Base-by-base conservation (phyloP, 139 green algal genomes). In the Chlamydomonas sp. region DNA sequence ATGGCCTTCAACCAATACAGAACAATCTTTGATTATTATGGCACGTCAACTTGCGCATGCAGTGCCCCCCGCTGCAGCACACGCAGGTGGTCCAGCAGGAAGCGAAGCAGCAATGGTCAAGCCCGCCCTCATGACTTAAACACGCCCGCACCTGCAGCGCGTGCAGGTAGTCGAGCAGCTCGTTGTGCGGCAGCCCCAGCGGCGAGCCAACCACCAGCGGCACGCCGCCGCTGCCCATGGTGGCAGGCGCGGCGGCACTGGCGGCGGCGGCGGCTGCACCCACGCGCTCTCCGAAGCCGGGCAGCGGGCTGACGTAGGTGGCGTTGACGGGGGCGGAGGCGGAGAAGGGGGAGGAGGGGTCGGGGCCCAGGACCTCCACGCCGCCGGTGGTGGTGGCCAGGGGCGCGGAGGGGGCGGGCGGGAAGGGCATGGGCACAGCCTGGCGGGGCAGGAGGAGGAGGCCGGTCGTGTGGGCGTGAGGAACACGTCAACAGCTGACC, bases 91-190 rank as follows among this genome's bases (percentile, higher is more conserved):
- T 49, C 31, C 31, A 49, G 31, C 31, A 49, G 31, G 31, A 49
- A 49, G 31, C 31, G 31, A 49, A 49, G 31, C 31, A 49, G 31
- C 31, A 49, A 49, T 49, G 31, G 31, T 49, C 31, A 49, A 49
- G 31, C 31, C 31, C 9, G 10, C 66, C 9, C 66, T 18, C 66
- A 71, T 71, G 12, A 10, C 66, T 71, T 71, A 10, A 71, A 71
- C 10, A 10, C 66, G 66, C 66, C 66, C 10, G 66, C 63, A 92
- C 84, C 61, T 94, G 86, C 78, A 98, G 90, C 1, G 59, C 61
- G 85, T 97, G 95, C 58, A 98, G 85, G 87, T 97, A 98, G 58
- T 96, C 93, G 58, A 98, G 87, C 72, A 96, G 87, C 90, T 96
- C 90, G 79, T 96, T 96, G 17, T 74, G 74, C 63, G 83, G 83